Base-by-base conservation (phyloP, 768 basidiomycete genomes). In the Kwoniella sp. region DNA sequence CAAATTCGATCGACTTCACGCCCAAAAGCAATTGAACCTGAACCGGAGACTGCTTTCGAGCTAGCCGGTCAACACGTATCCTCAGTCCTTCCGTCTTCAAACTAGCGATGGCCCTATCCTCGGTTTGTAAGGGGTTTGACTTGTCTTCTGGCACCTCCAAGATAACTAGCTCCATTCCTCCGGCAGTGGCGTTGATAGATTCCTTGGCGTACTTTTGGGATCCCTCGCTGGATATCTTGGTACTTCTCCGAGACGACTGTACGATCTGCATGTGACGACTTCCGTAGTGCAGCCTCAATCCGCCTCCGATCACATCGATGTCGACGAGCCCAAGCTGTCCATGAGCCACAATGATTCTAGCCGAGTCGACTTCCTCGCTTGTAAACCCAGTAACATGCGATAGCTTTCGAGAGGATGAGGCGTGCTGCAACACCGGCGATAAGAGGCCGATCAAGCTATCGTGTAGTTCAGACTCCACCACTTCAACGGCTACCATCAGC, bases 1-100 rank as follows among this genome's bases (percentile, higher is more conserved):
- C 62, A 20, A 67, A 52, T 8, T 53, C 44, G 32, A 62, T 15
- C 3, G 27, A 19, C 22, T 54, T 44, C 12, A 62, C 6, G 1
- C 53, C 63, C 5, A 62, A 5, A 0, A 53, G 31, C 11, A 60
- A 22, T 36, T 60, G 56, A 20, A 43, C 11, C n/a, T 36, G 42
- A 3, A 29, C 26, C 10, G 43, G 29, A 7, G 62, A 45, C 17
- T 46, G 15, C 10, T 28, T 10, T 10, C 20, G 19, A n/a, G 39
- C 38, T 17, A 45, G 25, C 19, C 44, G 20, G 15, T 38, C n/a
- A n/a, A n/a, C n/a, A n/a, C n/a, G n/a, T n/a, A n/a, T n/a, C 11
- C 32, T 19, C 20, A 57, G 25, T 8, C 22, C 29, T 11, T 57
- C 50, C n/a, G 45, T 12, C 22, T 32, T 39, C n/a, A 51, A 25